Conservation (phyloP, 495 filamentous ascomycete genomes). For the Glarea lozoyensis region DNA sequence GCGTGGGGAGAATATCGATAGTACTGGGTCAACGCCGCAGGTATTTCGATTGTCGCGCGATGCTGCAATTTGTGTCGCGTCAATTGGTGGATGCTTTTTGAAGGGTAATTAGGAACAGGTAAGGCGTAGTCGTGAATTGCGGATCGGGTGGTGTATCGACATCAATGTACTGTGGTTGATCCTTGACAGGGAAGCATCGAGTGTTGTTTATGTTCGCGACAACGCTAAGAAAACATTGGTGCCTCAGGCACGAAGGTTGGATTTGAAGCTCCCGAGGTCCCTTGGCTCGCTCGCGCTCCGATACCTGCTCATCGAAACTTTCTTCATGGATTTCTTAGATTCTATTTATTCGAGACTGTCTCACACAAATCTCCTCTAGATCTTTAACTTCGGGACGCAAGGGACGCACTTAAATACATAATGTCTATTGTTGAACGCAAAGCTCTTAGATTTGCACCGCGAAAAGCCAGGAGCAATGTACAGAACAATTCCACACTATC, state of each 20-base stretch:
- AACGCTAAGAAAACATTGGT: neutral
- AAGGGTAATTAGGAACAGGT: neutral
- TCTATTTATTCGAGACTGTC: neutral
- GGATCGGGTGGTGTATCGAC: constrained; percentile 1
- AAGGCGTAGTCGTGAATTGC: neutral
- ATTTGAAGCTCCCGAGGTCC: neutral
- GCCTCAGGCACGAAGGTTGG: neutral
- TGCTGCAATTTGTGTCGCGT: constrained; percentile 6
- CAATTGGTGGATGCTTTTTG: constrained; percentile 9
- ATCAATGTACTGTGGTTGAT: neutral
- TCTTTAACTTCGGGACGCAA: neutral
- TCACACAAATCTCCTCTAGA: neutral
- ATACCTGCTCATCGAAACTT: neutral
- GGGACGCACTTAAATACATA: no score
- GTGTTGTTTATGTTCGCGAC: constrained; percentile 2
- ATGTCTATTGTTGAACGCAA: no score
- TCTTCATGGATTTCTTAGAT: neutral
- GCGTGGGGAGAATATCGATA: neutral
- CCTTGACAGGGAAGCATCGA: neutral
- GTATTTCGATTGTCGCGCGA: constrained; percentile 6
- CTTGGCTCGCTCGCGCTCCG: neutral
- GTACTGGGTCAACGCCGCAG: constrained; percentile 5
- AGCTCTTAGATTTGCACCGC: no score
- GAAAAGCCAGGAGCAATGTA: no score
- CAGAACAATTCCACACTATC: no score